phyloP scores from a whole-genome alignment of 192 early-diverging fungal genomes.

The Neocallimastix lanati region DNA sequence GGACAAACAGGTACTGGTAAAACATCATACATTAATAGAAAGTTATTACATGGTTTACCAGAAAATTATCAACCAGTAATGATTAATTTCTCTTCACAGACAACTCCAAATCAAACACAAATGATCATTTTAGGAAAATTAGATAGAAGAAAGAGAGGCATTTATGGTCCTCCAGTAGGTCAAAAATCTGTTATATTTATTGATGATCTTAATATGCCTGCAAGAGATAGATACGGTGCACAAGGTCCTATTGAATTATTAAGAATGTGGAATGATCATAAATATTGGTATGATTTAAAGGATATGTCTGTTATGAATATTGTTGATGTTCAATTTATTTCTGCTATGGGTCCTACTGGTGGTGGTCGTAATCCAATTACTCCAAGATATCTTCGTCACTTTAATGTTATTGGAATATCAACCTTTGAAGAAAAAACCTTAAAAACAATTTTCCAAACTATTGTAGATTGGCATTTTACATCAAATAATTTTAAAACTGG shows the following conservation, averaged over 20 bases:
- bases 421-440: slow-evolving; percentile 34
- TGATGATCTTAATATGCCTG: slow-evolving; percentile 43
- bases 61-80: slow-evolving; percentile 33
- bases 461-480: slow-evolving; percentile 33
- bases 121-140: slow-evolving; percentile 40
- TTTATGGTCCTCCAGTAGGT: slow-evolving; percentile 35
- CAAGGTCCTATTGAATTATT: slow-evolving; percentile 42
- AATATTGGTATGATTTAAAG: slow-evolving; percentile 29
- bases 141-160: slow-evolving; percentile 39
- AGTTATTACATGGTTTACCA: slow-evolving; percentile 26
- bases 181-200: slow-evolving; percentile 32
- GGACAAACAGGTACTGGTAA: slow-evolving; percentile 47
- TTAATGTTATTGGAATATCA: slow-evolving; percentile 29
- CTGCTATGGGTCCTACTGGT: slow-evolving; percentile 42
- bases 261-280: slow-evolving; percentile 39
- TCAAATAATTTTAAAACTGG: slow-evolving; percentile 20
- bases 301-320: slow-evolving; percentile 21
- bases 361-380: slow-evolving; percentile 36
- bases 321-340: slow-evolving; percentile 20
- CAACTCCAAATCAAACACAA: slow-evolving; percentile 33
- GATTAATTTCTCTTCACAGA: slow-evolving; percentile 38
- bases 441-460: slow-evolving; percentile 28
- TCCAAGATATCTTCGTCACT: slow-evolving; percentile 29
- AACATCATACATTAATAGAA: slow-evolving; percentile 35
- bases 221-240: slow-evolving; percentile 39